phyloP scores from a whole-genome alignment of 2,329 filamentous ascomycete species.

The Leptosphaerulina australis region DNA sequence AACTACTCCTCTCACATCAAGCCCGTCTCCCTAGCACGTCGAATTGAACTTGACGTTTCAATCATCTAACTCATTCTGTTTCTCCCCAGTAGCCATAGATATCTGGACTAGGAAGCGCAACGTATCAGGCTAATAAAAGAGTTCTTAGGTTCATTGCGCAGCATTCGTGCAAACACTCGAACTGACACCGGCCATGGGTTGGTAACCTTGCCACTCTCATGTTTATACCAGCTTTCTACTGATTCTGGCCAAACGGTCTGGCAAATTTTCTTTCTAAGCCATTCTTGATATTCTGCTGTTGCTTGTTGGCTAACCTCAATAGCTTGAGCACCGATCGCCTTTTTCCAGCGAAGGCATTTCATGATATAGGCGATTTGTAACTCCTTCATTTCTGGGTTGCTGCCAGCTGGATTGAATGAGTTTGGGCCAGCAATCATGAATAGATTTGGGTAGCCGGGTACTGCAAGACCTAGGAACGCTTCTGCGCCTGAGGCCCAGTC shows the following conservation, averaged over 20 bases:
- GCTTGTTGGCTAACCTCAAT: background rate
- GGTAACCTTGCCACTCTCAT: background rate
- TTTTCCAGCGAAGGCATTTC: background rate
- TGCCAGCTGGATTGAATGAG: slow-evolving; percentile 6
- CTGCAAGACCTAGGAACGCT: slow-evolving; percentile 1
- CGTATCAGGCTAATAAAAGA: no score
- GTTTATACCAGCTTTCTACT: background rate
- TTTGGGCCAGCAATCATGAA: slow-evolving; percentile 5
- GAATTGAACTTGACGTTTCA: no score
- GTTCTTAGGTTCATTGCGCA: no score
- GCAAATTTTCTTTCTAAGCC: background rate
- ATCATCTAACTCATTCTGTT: no score
- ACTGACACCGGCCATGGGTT: background rate
- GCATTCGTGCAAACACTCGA: background rate
- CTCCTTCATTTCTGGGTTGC: slow-evolving; percentile 6
- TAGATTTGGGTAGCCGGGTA: background rate
- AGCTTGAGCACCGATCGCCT: background rate
- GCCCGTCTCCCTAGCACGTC: no score
- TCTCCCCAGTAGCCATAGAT: no score
- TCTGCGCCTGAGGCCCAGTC: slow-evolving; percentile 1
- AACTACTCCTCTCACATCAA: no score
- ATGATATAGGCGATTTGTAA: background rate
- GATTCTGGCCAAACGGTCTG: background rate
- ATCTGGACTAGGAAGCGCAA: no score
- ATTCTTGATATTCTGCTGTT: background rate